A percentile compares a stretch with the other conserved stretches of the same genome.
These are phyloP conservation scores for Phlyctochytrium planicorne DNA, from an alignment of 192 early-diverging fungal genomes.

Conservation along the genomic window DNA sequence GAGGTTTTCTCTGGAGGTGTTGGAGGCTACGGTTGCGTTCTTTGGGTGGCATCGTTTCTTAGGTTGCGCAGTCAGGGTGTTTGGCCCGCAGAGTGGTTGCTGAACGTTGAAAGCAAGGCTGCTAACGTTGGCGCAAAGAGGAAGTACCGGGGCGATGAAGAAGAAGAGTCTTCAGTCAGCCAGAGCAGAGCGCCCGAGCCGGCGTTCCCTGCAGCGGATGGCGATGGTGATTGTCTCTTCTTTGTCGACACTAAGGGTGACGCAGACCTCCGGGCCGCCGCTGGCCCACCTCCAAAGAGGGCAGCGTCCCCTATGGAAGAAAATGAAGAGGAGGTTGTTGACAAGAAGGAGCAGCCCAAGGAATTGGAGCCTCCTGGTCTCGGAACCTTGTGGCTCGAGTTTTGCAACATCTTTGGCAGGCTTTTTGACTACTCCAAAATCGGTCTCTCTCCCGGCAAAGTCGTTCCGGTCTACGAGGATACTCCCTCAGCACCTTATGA, in stretches of 20 bases:
- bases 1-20: slow-evolving; percentile 23
- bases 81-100: background rate
- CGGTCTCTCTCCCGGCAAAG: background rate
- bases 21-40: slow-evolving; percentile 10
- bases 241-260: no score
- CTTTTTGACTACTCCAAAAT: slow-evolving; percentile 10
- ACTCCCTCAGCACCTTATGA: background rate
- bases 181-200: no score
- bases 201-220: no score
- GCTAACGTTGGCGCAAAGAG: no score
- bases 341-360: background rate
- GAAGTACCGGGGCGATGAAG: no score
- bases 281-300: no score
- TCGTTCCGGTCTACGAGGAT: background rate
- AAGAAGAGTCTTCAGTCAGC: no score
- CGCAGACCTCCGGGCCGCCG: no score
- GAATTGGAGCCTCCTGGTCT: background rate
- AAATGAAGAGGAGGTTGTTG: no score
- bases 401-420: slow-evolving; percentile 14
- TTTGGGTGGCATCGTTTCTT: background rate
- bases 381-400: slow-evolving; percentile 7
- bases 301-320: no score
- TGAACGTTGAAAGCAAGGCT: no score
- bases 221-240: background rate
- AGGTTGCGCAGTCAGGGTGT: background rate